Conservation (phyloP, 2,329 filamentous ascomycete species). For the Alternaria alternata region DNA sequence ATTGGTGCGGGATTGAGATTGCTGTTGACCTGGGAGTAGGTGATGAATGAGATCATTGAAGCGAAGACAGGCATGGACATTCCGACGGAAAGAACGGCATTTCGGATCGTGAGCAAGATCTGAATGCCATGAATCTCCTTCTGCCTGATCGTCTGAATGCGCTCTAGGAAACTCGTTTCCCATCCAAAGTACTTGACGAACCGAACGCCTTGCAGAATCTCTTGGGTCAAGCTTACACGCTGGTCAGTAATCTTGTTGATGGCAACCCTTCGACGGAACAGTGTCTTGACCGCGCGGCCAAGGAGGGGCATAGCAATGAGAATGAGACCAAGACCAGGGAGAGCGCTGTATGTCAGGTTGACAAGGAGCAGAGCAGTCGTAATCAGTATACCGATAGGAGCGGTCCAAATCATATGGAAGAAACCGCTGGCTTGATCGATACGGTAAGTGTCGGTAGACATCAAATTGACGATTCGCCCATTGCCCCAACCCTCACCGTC, state of each 20-base stretch:
- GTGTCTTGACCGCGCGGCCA: conserved; percentile 75
- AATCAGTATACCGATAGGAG: conserved; percentile 78
- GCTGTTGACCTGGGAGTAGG: conserved; percentile 71
- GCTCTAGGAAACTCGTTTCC: conserved; percentile 85
- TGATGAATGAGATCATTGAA: conserved; percentile 94
- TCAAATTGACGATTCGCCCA: conserved; percentile 88
- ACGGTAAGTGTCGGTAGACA: conserved; percentile 95
- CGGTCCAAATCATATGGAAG: conserved; percentile 91
- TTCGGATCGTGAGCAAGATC: conserved; percentile 80
- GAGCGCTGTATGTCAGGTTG: conserved; percentile 88
- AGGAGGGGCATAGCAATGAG: conserved; percentile 80
- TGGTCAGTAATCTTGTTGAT: conserved; percentile 97
- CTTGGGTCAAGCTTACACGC: conserved; percentile 88
- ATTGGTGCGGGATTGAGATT: conserved; percentile 76
- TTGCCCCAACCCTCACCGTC: conserved; percentile 90
- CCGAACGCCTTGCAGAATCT: conserved; percentile 87
- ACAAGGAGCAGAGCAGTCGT: conserved; percentile 82
- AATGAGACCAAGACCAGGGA: conserved; percentile 86
- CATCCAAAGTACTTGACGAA: conserved; percentile 98
- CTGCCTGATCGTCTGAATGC: conserved; percentile 75
- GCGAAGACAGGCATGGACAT: conserved; percentile 92
- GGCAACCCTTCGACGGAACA: conserved; percentile 76
- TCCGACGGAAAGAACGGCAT: conserved; percentile 83
- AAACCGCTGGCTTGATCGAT: conserved; percentile 87
- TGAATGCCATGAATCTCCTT: conserved; percentile 87